Percentiles rank a stretch among this genome's conserved stretches.
Evolutionary conservation across 257 asterid species (phyloP).

Genomic region (Nicotiana tomentosiformis): DNA sequence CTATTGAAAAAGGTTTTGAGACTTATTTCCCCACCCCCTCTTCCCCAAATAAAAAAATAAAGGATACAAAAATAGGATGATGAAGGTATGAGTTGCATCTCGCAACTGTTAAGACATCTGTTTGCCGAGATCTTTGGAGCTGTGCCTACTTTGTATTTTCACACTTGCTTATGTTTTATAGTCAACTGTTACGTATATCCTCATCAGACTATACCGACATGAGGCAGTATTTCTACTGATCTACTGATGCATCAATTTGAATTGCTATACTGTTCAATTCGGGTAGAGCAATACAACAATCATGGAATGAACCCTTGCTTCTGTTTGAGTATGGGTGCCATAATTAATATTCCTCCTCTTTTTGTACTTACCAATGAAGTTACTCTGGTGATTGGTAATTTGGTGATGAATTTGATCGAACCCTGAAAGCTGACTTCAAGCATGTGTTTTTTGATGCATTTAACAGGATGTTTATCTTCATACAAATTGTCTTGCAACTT

Average conservation of each 20-base stretch:
- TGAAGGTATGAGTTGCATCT: too few species aligned
- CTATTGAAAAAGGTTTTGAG: too few species aligned
- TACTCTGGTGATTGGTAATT: not conserved
- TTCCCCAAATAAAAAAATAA: too few species aligned
- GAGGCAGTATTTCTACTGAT: not conserved
- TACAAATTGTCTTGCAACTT: conserved; percentile 84
- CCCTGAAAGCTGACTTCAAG: not conserved
- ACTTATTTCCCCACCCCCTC: too few species aligned
- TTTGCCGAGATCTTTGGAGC: too few species aligned
- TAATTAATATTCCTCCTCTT: not conserved
- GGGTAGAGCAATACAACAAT: not conserved
- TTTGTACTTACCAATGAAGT: not conserved
- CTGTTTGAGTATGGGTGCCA: not conserved
- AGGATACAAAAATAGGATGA: too few species aligned
- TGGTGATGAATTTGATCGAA: not conserved
- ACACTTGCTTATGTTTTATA: not conserved
- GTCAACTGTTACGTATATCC: not conserved
- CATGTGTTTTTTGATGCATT: conserved; percentile 17
- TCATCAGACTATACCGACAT: not conserved
- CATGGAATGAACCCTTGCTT: not conserved
- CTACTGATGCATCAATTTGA: not conserved
- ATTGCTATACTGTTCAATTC: not conserved
- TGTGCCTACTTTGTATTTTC: too few species aligned
- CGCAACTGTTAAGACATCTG: too few species aligned
- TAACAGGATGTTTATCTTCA: conserved; percentile 90